Evolutionary conservation across 2,329 filamentous ascomycete genomes (phyloP), one percentile per base, ranked within the genome.

Genomic region (Scleromitrula shiraiana): DNA sequence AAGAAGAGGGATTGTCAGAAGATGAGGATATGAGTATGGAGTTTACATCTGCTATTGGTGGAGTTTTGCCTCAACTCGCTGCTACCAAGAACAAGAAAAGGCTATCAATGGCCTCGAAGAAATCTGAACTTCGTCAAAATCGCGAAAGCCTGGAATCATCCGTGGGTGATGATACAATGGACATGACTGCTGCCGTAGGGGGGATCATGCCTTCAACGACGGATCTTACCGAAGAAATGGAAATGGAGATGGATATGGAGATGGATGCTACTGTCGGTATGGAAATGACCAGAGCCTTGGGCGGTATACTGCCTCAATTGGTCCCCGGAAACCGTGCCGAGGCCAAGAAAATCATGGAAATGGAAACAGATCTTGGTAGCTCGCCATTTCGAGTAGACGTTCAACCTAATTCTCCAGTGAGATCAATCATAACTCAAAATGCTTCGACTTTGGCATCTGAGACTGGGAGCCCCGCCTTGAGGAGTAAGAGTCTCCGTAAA

Each of bases 21-120:
- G 76, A 83, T 37, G 80, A 83, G 55, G 85, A 89, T 37, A 80
- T 88, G 72, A 86, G 85, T 0, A 89, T 89, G 83, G 85, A 89
- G 58, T 74, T 89, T 50, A 87, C 83, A 1, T 77, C 79, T 2
- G 78, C 80, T 26, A 74, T 83, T 53, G 80, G 80, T 0, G 72
- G 75, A 15, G 65, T 82, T 0, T 59, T 82, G 5, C 58, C 64
- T 14, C 53, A 59, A 41, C 61, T 55, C 12, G 62, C 64, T 39
- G 63, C 30, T 65, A 64, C 52, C 67, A 70, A 45, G 19, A 50
- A 47, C 15, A 44, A 26, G 14, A 50, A 51, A 30, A 49, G 54
- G 39, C 39, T 50, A 35, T 61, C 59, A 1, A 46, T 56, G 38
- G 47, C 52, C 38, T 24, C 50, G 9, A 30, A n/a, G n/a, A n/a